Base-by-base conservation (phyloP, 495 filamentous ascomycete species). In the Annulohypoxylon moriforme region DNA sequence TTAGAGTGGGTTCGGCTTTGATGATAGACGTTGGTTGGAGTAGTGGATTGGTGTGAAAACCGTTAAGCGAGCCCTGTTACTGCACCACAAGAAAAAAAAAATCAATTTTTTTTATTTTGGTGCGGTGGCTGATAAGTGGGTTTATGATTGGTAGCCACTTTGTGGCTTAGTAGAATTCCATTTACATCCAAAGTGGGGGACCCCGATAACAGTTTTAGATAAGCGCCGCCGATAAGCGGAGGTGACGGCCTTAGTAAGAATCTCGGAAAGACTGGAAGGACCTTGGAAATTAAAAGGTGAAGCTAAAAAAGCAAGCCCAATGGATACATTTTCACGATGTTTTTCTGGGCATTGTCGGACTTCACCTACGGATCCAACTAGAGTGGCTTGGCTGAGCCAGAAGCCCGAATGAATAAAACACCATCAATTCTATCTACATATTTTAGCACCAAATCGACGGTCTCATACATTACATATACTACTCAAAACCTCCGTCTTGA, bases 51-150 rank as follows among this genome's bases (percentile, higher is more conserved):
- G 76, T 75, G 74, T 59, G 70, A 72, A 71, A 66, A 61, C 20
- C 25, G 73, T 69, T 77, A 75, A 77, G 73, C 73, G 75, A 77
- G 75, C 75, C 75, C 75, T 77, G 72, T 66, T 75, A 44, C n/a
- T 18, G 64, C 57, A 69, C 60, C 68, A 75, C 71, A 71, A 59
- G n/a, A n/a, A 64, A 67, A 70, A 74, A 64, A 47, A n/a, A 5
- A 50, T 36, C 27, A 73, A 65, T 75, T 70, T 56, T 77, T 73
- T 74, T 65, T 27, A 50, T 36, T 68, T 73, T 69, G 64, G 63
- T 72, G 75, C 33, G 72, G 68, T 72, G 69, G 72, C 56, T 69
- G 38, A 55, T 13, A 14, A 60, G 49, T 49, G 34, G 60, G 40
- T 57, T 68, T 42, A 40, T 18, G 16, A 55, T 55, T 36, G 53